A percentile compares a stretch with the other conserved stretches of the same genome.
Conservation (phyloP, 208 protist species). For the Acanthamoeba sp. region DNA sequence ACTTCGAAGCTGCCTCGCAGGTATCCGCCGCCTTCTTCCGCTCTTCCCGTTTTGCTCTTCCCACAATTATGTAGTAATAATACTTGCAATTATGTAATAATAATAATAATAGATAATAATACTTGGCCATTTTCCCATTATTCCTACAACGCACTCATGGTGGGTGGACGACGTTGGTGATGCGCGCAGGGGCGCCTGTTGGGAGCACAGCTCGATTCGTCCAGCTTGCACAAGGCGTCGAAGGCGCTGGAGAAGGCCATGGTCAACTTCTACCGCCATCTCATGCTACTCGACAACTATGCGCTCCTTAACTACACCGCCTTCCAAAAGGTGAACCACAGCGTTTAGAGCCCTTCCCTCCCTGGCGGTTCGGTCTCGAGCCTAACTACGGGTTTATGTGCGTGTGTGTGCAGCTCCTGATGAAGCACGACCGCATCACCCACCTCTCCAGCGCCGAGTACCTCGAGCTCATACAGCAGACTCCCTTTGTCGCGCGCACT, state of each 20-base stretch:
- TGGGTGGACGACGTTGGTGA: not conserved
- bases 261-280: constrained; percentile 67
- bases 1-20: constrained; percentile 41
- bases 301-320: constrained; percentile 54
- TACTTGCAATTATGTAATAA: too few relatives aligned
- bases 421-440: constrained; percentile 59
- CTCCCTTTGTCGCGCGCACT: not conserved
- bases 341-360: too few relatives aligned
- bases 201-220: not conserved
- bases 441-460: constrained; percentile 40
- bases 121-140: too few relatives aligned
- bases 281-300: constrained; percentile 69
- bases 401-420: constrained; percentile 28
- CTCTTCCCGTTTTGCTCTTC: not conserved
- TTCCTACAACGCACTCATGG: not conserved
- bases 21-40: not conserved
- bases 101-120: too few relatives aligned
- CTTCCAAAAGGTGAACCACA: constrained; percentile 68
- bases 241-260: constrained; percentile 45
- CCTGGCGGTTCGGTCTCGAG: too few relatives aligned
- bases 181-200: not conserved
- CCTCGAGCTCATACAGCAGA: constrained; percentile 37
- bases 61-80: too few relatives aligned
- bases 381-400: too few relatives aligned
- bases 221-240: constrained; percentile 4